A percentile compares a stretch with the other conserved stretches of the same genome.
Evolutionary conservation across 2,329 filamentous ascomycete genomes (phyloP).

Genomic region (Fusarium albidum): DNA sequence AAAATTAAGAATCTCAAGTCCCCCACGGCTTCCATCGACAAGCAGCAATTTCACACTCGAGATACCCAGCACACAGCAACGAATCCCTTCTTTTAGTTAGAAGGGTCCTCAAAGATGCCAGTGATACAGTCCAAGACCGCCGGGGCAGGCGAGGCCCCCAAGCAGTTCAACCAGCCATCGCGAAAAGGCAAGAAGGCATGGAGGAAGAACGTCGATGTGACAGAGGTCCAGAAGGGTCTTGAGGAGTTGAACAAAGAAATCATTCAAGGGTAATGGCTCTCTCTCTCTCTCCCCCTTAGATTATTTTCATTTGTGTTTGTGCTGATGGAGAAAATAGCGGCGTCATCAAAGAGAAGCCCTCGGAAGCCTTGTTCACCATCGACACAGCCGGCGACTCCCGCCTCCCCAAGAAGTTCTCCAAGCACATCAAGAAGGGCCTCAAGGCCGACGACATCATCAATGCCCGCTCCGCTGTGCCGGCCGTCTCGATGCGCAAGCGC

Average conservation of each 20-base stretch:
- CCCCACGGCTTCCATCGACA: slow-evolving; percentile 38
- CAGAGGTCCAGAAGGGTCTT: slow-evolving; percentile 83
- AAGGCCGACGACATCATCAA: slow-evolving; percentile 93
- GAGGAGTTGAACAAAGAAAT: slow-evolving; percentile 88
- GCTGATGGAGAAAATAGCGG: slow-evolving; percentile 64
- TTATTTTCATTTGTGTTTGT: background rate
- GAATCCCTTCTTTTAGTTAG: slow-evolving; percentile 15
- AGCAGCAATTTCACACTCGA: slow-evolving; percentile 30
- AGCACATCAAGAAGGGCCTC: slow-evolving; percentile 77
- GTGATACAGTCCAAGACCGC: slow-evolving; percentile 55
- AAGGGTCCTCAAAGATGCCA: slow-evolving; percentile 56
- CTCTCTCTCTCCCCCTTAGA: slow-evolving; percentile 26
- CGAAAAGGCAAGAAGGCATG: slow-evolving; percentile 98
- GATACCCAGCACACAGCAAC: slow-evolving; percentile 19
- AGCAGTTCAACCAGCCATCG: slow-evolving; percentile 86
- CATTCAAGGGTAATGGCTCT: slow-evolving; percentile 75
- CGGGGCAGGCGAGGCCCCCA: slow-evolving; percentile 68
- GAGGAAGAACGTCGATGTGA: slow-evolving; percentile 97
- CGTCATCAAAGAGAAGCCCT: slow-evolving; percentile 82
- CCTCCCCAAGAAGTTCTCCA: slow-evolving; percentile 69
- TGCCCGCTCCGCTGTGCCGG: slow-evolving; percentile 81
- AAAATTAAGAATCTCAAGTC: slow-evolving; percentile 39
- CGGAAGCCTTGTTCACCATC: slow-evolving; percentile 84
- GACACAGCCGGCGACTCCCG: slow-evolving; percentile 77
- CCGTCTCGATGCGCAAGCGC: slow-evolving; percentile 82